These are phyloP conservation scores for Capsicum chinense DNA, from an alignment of 257 asterid genomes.

Conservation along the genomic window DNA sequence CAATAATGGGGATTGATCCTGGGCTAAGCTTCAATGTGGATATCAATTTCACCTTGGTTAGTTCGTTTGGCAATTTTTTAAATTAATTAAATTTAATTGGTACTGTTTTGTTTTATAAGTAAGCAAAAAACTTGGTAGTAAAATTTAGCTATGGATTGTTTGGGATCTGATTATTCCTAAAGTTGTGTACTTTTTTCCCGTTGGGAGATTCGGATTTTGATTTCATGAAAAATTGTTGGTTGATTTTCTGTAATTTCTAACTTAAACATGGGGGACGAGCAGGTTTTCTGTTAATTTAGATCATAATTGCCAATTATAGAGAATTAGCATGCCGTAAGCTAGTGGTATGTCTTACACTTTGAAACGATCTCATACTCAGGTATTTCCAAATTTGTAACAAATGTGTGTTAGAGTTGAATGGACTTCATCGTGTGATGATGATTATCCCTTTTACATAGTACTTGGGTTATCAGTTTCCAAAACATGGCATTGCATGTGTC, in stretches of 20 bases:
- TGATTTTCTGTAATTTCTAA: not conserved
- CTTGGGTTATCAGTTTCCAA: not conserved
- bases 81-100: not conserved
- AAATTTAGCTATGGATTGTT: not conserved
- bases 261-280: not conserved
- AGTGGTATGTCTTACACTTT: not conserved
- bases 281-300: not conserved
- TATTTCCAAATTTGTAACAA: not conserved
- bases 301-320: not conserved
- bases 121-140: not conserved
- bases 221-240: not conserved
- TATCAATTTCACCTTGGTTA: constrained; percentile 93
- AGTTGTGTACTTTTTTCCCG: not conserved
- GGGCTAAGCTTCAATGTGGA: constrained; percentile 95
- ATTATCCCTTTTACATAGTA: not conserved
- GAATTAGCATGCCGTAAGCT: not conserved
- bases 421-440: not conserved
- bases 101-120: not conserved
- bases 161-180: constrained; percentile 36
- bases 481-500: not conserved
- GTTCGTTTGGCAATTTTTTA: constrained; percentile 29
- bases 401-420: not conserved
- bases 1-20: constrained; percentile 80
- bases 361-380: not conserved
- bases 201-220: too few relatives aligned